phyloP scores from a whole-genome alignment of 345 rosid genomes.

The Aquilaria yunnanensis region DNA sequence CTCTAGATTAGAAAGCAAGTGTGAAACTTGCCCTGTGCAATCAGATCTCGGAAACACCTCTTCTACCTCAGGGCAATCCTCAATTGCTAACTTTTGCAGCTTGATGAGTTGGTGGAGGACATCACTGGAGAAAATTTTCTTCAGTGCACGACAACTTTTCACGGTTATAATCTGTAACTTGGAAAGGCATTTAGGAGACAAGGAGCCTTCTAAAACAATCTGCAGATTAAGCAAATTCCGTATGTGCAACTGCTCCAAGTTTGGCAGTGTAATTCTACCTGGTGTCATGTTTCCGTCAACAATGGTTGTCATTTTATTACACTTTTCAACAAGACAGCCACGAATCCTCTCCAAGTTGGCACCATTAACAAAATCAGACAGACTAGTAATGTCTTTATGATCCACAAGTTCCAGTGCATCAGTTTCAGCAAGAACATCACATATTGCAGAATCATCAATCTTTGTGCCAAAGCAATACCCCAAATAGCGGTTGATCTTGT shows the following conservation, averaged over 20 bases:
- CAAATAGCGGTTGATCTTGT: conserved; percentile 10
- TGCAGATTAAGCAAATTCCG: conserved; percentile 1
- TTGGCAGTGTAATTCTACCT: conserved; percentile 6
- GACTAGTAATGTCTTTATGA: conserved; percentile 16
- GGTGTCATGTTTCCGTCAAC: conserved; percentile 2
- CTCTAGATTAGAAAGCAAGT: conserved; percentile 13
- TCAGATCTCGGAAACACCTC: conserved; percentile 16
- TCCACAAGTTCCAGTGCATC: conserved; percentile 24
- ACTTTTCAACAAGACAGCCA: conserved; percentile 9
- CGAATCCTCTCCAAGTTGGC: conserved; percentile 6
- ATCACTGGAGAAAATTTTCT: conserved; percentile 5
- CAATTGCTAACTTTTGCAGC: conserved; percentile 18
- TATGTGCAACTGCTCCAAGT: conserved; percentile 9
- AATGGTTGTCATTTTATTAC: conserved; percentile 9
- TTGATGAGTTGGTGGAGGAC: conserved; percentile 20
- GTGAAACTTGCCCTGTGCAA: conserved; percentile 3
- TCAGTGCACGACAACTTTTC: conserved; percentile 15
- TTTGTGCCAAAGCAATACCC: conserved; percentile 5
- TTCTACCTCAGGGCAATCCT: conserved; percentile 17
- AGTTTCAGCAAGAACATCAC: conserved; percentile 22
- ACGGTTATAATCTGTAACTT: conserved; percentile 13
- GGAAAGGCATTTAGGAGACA: conserved; percentile 19
- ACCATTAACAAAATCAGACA: conserved; percentile 13
- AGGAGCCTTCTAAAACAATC: conserved; percentile 22
- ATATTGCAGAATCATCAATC: background rate